Percentiles rank a stretch among this genome's conserved stretches.
Evolutionary conservation across 805 yeast genomes (phyloP).

Genomic region (Pichia pseudocactophila): DNA sequence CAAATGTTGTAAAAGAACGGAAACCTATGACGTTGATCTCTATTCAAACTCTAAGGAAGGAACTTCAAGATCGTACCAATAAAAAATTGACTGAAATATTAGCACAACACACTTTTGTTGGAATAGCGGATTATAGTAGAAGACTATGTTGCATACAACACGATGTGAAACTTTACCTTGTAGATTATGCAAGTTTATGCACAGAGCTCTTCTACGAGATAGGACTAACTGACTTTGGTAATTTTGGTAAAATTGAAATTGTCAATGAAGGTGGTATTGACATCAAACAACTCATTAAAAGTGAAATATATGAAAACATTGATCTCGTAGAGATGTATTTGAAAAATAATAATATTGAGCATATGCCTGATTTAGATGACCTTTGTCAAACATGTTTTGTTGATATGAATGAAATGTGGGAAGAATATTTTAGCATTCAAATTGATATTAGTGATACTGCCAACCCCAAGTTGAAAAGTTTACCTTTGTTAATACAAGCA

Average conservation of each 20-base stretch:
- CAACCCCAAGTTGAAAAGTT: constrained; percentile 32
- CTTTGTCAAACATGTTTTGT: constrained; percentile 10
- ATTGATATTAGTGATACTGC: constrained; percentile 28
- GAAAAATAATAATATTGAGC: constrained; percentile 1
- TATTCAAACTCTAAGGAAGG: constrained; percentile 42
- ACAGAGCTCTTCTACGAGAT: constrained; percentile 73
- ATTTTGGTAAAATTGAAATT: constrained; percentile 57
- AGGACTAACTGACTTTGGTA: constrained; percentile 68
- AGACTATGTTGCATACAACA: constrained; percentile 79
- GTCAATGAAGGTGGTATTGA: constrained; percentile 21
- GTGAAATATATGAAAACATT: constrained; percentile 27
- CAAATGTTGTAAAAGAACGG: constrained; percentile 2
- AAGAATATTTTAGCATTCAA: constrained; percentile 64
- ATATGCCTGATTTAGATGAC: constrained; percentile 12
- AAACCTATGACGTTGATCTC: constrained; percentile 8
- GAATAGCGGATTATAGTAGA: constrained; percentile 64
- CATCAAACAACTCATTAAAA: constrained; percentile 29
- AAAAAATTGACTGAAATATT: constrained; percentile 57
- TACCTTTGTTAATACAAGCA: constrained; percentile 65
- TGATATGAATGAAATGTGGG: constrained; percentile 66
- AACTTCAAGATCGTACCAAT: constrained; percentile 39
- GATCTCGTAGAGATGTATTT: constrained; percentile 5
- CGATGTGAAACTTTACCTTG: constrained; percentile 65
- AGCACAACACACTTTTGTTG: constrained; percentile 65
- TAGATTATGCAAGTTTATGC: constrained; percentile 70